These are phyloP conservation scores for Verbascum thapsus DNA, from an alignment of 257 asterid genomes.

Conservation along the genomic window DNA sequence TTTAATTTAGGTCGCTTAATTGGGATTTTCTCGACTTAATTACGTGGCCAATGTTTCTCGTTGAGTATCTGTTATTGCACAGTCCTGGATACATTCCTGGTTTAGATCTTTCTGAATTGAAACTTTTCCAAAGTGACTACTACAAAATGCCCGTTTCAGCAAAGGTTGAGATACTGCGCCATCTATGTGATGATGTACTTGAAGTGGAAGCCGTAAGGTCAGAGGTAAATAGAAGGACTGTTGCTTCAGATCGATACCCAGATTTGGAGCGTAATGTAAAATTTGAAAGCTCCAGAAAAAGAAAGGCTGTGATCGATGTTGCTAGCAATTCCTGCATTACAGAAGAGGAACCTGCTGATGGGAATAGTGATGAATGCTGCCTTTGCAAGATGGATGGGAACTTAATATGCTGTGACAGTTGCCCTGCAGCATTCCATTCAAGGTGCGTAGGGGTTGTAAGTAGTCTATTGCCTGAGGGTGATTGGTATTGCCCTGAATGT, in stretches of 20 bases:
- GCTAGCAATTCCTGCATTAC: conserved; percentile 62
- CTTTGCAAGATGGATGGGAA: conserved; percentile 96
- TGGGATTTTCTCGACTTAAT: conserved; percentile 94
- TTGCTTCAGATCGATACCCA: conserved; percentile 48
- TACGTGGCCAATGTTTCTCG: conserved; percentile 91
- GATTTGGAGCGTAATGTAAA: conserved; percentile 55
- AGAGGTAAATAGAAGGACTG: conserved; percentile 73
- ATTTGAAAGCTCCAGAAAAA: conserved; percentile 53
- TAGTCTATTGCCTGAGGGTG: conserved; percentile 91
- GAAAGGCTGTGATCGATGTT: conserved; percentile 53
- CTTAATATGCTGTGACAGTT: conserved; percentile 97
- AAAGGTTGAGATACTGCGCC: conserved; percentile 77
- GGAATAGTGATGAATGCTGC: conserved; percentile 92
- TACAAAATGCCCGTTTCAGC: conserved; percentile 62
- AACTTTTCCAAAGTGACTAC: conserved; percentile 62
- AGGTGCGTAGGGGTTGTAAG: conserved; percentile 89
- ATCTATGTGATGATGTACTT: conserved; percentile 89
- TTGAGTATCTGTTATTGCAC: conserved; percentile 78
- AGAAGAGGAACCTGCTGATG: conserved; percentile 63
- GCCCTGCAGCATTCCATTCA: conserved; percentile 97
- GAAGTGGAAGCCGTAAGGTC: conserved; percentile 71
- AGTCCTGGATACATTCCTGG: conserved; percentile 65
- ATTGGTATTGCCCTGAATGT: conserved; percentile 99
- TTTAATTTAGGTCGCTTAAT: conserved; percentile 66
- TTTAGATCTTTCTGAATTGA: conserved; percentile 54